Evolutionary conservation across 179 eudicot species (phyloP).

Genomic region (Beta corolliflora): DNA sequence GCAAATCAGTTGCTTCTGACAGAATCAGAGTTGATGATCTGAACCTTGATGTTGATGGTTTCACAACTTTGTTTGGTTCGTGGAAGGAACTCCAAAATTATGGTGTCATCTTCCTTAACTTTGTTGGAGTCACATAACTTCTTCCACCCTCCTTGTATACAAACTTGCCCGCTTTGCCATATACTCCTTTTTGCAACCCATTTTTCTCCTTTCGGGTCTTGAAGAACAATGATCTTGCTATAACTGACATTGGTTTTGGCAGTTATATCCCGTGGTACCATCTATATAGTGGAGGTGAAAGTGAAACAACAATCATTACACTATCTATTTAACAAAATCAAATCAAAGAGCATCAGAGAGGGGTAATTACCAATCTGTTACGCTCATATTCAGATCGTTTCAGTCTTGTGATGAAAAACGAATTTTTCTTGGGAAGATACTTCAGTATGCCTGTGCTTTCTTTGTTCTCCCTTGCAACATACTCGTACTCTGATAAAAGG

Average conservation of each 20-base stretch:
- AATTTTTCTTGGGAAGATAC: neutral
- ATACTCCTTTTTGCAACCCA: neutral
- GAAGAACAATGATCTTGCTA: neutral
- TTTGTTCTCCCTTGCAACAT: neutral
- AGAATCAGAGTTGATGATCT: neutral
- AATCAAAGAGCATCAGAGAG: neutral
- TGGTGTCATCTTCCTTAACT: neutral
- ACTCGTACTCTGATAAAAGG: neutral
- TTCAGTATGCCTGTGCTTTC: neutral
- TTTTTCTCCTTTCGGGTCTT: neutral
- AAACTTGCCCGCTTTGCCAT: neutral
- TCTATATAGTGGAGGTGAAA: neutral
- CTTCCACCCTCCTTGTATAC: conserved; percentile 2
- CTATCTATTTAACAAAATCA: neutral
- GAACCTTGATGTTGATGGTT: conserved; percentile 9
- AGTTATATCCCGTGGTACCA: neutral
- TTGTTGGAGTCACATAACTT: neutral
- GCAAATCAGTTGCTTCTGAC: neutral
- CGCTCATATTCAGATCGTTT: neutral
- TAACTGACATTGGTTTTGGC: neutral
- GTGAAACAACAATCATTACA: neutral
- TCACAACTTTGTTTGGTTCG: neutral
- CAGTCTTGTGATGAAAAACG: neutral
- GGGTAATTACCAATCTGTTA: neutral
- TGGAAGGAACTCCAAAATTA: conserved; percentile 3